phyloP scores from a whole-genome alignment of 176 grass and related monocot species.

The Oryza punctata region DNA sequence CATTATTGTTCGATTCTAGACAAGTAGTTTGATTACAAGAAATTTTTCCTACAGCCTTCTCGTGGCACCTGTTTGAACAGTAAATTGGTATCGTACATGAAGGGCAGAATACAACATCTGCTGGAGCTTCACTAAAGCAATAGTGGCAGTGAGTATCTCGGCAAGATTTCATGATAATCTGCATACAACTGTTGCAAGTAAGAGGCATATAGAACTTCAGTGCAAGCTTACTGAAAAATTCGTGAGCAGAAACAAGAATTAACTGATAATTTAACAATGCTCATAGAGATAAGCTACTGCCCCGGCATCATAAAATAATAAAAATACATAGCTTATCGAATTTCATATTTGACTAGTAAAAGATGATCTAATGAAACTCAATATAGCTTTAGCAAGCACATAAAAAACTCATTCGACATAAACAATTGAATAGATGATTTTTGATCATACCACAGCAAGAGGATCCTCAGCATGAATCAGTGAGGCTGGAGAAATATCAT shows the following conservation, averaged over 20 bases:
- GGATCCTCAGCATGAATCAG: slow-evolving; percentile 86
- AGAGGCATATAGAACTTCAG: slow-evolving; percentile 46
- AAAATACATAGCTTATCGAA: slow-evolving; percentile 9
- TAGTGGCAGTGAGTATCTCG: slow-evolving; percentile 81
- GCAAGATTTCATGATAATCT: slow-evolving; percentile 79
- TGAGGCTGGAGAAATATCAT: slow-evolving; percentile 65
- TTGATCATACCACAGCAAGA: slow-evolving; percentile 70
- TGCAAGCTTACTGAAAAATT: neutral
- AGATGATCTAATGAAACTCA: neutral
- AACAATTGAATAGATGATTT: slow-evolving; percentile 9
- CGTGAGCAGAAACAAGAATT: slow-evolving; percentile 12
- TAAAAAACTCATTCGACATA: slow-evolving; percentile 15
- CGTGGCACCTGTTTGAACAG: slow-evolving; percentile 74
- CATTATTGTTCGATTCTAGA: slow-evolving; percentile 30
- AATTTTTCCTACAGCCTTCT: slow-evolving; percentile 51
- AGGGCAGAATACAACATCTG: slow-evolving; percentile 67
- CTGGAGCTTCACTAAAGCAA: slow-evolving; percentile 75
- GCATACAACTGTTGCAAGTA: slow-evolving; percentile 60
- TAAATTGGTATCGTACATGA: slow-evolving; percentile 89
- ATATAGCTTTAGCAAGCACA: neutral
- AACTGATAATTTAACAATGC: neutral
- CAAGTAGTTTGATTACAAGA: slow-evolving; percentile 32
- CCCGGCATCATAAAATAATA: neutral
- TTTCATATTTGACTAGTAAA: slow-evolving; percentile 19
- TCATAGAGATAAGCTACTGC: slow-evolving; percentile 25